Conservation (phyloP, 2,329 filamentous ascomycete species). For the Pyrenophora seminiperda region DNA sequence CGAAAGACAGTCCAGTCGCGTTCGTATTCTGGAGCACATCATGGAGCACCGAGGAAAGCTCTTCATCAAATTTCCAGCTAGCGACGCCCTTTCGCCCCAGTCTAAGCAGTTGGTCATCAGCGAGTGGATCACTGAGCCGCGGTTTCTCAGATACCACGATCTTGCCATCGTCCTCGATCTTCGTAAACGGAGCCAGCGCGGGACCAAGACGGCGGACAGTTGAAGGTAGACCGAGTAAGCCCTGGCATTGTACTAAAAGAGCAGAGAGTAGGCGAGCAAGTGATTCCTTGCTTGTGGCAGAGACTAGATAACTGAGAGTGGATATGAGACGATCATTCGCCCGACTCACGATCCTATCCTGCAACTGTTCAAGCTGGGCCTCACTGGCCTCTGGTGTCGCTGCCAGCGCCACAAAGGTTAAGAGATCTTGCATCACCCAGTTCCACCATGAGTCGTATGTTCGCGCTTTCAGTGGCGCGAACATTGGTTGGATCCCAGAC, state of each 20-base stretch:
- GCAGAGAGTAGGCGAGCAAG: not conserved
- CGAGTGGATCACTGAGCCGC: not conserved
- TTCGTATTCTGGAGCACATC: not conserved
- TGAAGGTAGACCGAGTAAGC: not conserved
- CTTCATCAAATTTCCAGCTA: not conserved
- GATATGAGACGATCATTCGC: not conserved
- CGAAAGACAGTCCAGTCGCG: slow-evolving; percentile 19
- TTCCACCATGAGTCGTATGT: slow-evolving; percentile 27
- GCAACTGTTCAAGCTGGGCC: not conserved
- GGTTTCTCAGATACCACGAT: not conserved
- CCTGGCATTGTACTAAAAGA: not conserved
- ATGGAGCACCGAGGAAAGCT: not conserved
- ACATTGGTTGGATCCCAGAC: slow-evolving; percentile 23
- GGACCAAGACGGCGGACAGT: not conserved
- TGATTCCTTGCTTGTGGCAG: not conserved
- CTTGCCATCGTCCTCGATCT: not conserved
- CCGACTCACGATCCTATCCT: not conserved
- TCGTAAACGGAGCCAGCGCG: not conserved
- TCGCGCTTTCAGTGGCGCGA: slow-evolving; percentile 21
- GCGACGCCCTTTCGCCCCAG: not conserved
- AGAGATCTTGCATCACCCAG: slow-evolving; percentile 25
- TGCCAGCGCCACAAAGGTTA: slow-evolving; percentile 9
- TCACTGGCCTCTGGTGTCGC: not conserved
- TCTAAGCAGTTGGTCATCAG: not conserved
- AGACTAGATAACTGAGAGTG: not conserved